Evolutionary conservation across 768 basidiomycete genomes (phyloP).

Genomic region (Suillus lakei): DNA sequence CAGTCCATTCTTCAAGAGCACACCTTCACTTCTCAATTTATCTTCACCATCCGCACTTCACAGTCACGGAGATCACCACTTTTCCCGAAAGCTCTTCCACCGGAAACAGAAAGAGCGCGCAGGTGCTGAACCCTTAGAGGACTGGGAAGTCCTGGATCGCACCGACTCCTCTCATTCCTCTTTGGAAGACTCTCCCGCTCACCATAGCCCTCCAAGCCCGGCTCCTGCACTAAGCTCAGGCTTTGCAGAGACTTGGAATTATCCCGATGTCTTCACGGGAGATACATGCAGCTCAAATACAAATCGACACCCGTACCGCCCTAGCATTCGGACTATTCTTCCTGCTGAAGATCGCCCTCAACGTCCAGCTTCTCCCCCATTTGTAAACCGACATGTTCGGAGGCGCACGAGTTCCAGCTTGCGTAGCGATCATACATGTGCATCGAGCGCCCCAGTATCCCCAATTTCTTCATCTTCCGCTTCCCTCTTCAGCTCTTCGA

Average conservation of each 20-base stretch:
- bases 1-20: slow-evolving; percentile 40
- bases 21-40: slow-evolving; percentile 34
- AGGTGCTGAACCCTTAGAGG: slow-evolving; percentile 37
- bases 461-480: slow-evolving; percentile 33
- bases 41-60: slow-evolving; percentile 30
- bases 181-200: slow-evolving; percentile 24
- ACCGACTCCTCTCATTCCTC: slow-evolving; percentile 32
- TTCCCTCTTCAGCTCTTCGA: slow-evolving; percentile 30
- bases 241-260: slow-evolving; percentile 4
- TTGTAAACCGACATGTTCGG: slow-evolving; percentile 37
- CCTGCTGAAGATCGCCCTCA: slow-evolving; percentile 7
- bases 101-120: slow-evolving; percentile 40
- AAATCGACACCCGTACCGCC: slow-evolving; percentile 3
- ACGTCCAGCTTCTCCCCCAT: slow-evolving; percentile 38
- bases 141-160: slow-evolving; percentile 38
- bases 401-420: slow-evolving; percentile 36
- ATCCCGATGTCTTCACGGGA: neutral
- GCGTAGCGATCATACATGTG: slow-evolving; percentile 30
- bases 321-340: neutral
- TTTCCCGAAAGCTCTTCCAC: slow-evolving; percentile 39
- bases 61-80: slow-evolving; percentile 30
- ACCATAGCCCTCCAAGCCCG: slow-evolving; percentile 26
- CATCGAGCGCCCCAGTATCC: slow-evolving; percentile 38
- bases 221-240: slow-evolving; percentile 12
- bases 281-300: neutral